Evolutionary conservation across 2,329 filamentous ascomycete genomes (phyloP), one percentile per base, ranked within the genome.

Genomic region (Parastagonospora nodorum): DNA sequence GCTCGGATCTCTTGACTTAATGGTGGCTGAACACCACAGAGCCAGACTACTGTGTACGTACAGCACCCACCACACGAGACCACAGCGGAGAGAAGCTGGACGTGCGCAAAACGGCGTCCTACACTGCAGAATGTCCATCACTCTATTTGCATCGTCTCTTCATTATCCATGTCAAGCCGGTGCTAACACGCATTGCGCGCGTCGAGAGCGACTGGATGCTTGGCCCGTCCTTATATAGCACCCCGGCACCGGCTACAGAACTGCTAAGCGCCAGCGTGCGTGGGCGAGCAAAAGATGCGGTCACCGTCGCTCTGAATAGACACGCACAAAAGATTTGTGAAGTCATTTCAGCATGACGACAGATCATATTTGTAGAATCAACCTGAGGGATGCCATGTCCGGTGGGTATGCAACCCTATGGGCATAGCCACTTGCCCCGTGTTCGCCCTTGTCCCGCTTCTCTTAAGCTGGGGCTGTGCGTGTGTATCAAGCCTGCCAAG

Each of bases 391-490:
- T 43, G 40, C 45, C 31, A 39, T 43, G 38, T 51, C 43, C 35
- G 37, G 51, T 54, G 38, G 51, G 50, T 46, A 42, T 49, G 38
- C 51, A 51, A 46, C 45, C 36, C 27, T 48, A 50, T 32, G 15
- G 35, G 57, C 66, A 68, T 61, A 63, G 66, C 66, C 64, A 63
- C 61, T 50, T 46, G 48, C 48, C 56, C 60, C 49, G 44, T 56
- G 27, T 32, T 33, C 45, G 45, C 56, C 55, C 58, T 53, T 51
- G 54, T 51, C 58, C 61, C 61, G 57, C 59, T 52, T 59, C 58
- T 52, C 48, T 53, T 50, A 40, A 58, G 48, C 62, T 68, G 67
- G 67, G 68, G 68, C 69, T 72, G 67, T 72, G 69, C 63, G 50
- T 56, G 51, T 63, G 58, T 60, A 61, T 63, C 60, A 63, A 67